A percentile compares a stretch with the other conserved stretches of the same genome.
These are phyloP conservation scores for Solanum habrochaites DNA, from an alignment of 257 asterid genomes.

Conservation along the genomic window DNA sequence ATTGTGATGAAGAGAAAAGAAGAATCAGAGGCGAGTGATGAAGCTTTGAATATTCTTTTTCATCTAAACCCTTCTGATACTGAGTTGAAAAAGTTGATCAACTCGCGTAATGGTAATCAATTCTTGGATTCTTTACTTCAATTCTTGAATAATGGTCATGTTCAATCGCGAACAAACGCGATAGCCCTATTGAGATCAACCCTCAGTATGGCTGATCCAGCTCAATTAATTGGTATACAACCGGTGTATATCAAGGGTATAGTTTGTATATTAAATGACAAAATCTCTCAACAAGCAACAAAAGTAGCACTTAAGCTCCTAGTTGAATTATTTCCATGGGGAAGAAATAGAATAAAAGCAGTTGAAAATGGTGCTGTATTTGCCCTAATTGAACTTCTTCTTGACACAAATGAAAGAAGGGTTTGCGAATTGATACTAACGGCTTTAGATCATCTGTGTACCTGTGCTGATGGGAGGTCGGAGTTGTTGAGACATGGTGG, in stretches of 20 bases:
- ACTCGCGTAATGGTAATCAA: background rate
- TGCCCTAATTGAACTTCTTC: slow-evolving; percentile 38
- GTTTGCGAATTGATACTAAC: slow-evolving; percentile 30
- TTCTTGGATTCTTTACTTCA: slow-evolving; percentile 20
- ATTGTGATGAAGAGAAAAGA: slow-evolving; percentile 5
- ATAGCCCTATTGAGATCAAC: slow-evolving; percentile 21
- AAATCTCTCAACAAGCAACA: slow-evolving; percentile 24
- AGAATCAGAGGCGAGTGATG: slow-evolving; percentile 5
- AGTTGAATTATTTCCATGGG: slow-evolving; percentile 48
- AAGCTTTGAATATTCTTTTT: slow-evolving; percentile 32
- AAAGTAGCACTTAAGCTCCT: slow-evolving; percentile 51
- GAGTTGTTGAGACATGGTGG: slow-evolving; percentile 57
- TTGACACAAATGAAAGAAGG: slow-evolving; percentile 34
- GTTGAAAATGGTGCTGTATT: slow-evolving; percentile 29
- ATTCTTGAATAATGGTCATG: slow-evolving; percentile 16
- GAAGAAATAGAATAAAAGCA: slow-evolving; percentile 53
- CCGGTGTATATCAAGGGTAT: slow-evolving; percentile 14
- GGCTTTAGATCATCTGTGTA: slow-evolving; percentile 51
- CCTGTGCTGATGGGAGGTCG: slow-evolving; percentile 75
- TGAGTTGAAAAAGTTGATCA: slow-evolving; percentile 11
- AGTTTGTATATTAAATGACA: slow-evolving; percentile 18
- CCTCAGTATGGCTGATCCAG: slow-evolving; percentile 34
- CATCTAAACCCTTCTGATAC: slow-evolving; percentile 35
- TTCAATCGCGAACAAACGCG: slow-evolving; percentile 15
- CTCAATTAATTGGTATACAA: slow-evolving; percentile 11